A percentile compares a stretch with the other conserved stretches of the same genome.
phyloP scores from a whole-genome alignment of 2,329 filamentous ascomycete genomes.

The Elsinoe necatrix region DNA sequence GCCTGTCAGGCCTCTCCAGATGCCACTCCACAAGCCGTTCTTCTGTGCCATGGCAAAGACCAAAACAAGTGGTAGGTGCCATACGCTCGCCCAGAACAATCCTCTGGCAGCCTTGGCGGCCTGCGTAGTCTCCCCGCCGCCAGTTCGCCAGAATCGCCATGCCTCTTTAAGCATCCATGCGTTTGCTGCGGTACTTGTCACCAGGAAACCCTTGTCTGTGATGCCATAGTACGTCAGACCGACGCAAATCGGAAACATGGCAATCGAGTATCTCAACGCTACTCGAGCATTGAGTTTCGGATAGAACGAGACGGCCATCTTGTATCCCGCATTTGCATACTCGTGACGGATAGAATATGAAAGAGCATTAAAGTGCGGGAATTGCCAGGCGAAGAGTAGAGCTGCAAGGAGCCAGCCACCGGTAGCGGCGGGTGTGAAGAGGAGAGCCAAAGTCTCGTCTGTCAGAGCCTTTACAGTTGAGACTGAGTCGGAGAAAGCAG shows the following conservation, averaged over 20 bases:
- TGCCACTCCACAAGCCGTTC: slow-evolving; percentile 78
- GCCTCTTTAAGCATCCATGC: slow-evolving; percentile 76
- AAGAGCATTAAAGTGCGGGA: slow-evolving; percentile 94
- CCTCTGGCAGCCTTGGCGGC: slow-evolving; percentile 55
- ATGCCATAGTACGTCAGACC: slow-evolving; percentile 70
- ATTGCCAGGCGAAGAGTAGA: slow-evolving; percentile 90
- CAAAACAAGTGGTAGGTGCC: slow-evolving; percentile 85
- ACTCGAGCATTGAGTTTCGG: slow-evolving; percentile 78
- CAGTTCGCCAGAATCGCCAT: slow-evolving; percentile 67
- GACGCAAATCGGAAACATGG: slow-evolving; percentile 79
- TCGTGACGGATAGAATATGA: slow-evolving; percentile 84
- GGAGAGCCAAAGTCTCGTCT: slow-evolving; percentile 27
- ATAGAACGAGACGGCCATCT: slow-evolving; percentile 78
- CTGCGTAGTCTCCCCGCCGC: slow-evolving; percentile 59
- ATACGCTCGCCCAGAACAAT: slow-evolving; percentile 95
- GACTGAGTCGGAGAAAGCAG: not conserved
- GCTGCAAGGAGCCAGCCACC: slow-evolving; percentile 86
- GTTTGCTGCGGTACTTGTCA: slow-evolving; percentile 74
- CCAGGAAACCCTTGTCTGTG: slow-evolving; percentile 77
- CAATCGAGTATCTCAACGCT: slow-evolving; percentile 73
- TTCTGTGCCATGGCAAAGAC: slow-evolving; percentile 87
- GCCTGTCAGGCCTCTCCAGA: slow-evolving; percentile 61
- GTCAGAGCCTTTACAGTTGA: slow-evolving; percentile 18
- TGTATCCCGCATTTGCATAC: slow-evolving; percentile 62
- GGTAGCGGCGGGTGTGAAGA: slow-evolving; percentile 30